Evolutionary conservation across 352 stramenopile species (phyloP).

Genomic region (Globisporangium nunn): DNA sequence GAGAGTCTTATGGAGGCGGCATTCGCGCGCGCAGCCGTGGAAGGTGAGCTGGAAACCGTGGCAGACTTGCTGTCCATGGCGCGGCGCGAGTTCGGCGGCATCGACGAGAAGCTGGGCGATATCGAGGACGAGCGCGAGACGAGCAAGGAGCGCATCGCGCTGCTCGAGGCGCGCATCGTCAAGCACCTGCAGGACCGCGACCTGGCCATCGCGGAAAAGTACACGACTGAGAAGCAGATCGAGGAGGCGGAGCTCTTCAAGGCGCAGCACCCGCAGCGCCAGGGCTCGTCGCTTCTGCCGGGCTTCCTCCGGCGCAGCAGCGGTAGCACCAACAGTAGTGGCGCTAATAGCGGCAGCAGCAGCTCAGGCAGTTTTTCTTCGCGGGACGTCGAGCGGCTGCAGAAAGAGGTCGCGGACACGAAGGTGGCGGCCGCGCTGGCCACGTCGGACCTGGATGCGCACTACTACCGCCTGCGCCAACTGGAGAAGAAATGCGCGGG

Average conservation of each 20-base stretch:
- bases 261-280: conserved; percentile 17
- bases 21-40: conserved; percentile 31
- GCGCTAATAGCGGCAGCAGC: neutral
- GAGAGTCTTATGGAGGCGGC: conserved; percentile 9
- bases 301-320: conserved; percentile 14
- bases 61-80: conserved; percentile 46
- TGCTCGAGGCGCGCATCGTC: conserved; percentile 64
- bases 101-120: conserved; percentile 33
- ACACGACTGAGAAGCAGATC: conserved; percentile 63
- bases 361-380: conserved; percentile 11
- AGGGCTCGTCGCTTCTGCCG: conserved; percentile 17
- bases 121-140: conserved; percentile 36
- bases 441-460: conserved; percentile 51
- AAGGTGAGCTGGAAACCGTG: conserved; percentile 38
- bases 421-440: conserved; percentile 51
- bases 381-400: conserved; percentile 54
- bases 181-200: conserved; percentile 72
- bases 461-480: conserved; percentile 50
- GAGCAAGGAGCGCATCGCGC: conserved; percentile 39
- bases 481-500: conserved; percentile 49
- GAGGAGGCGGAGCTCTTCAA: conserved; percentile 54
- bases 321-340: conserved; percentile 3
- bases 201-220: conserved; percentile 61
- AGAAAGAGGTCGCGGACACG: conserved; percentile 58
- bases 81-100: conserved; percentile 27